A percentile compares a stretch with the other conserved stretches of the same genome.
These are phyloP conservation scores for Camelina sativa DNA, from an alignment of 345 rosid genomes.

Conservation along the genomic window DNA sequence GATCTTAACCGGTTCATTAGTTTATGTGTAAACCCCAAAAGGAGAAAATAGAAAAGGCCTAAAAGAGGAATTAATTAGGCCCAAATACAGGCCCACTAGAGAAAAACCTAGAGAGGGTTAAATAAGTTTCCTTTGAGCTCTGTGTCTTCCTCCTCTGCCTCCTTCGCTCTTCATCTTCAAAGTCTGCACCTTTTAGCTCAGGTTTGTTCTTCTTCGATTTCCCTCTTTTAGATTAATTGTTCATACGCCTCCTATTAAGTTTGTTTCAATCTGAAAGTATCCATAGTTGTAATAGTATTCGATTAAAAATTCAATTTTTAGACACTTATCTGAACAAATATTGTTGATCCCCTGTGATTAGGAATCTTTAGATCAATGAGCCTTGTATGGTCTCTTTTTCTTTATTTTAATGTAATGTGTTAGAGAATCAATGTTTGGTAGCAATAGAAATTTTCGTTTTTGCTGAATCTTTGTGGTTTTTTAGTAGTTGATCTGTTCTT, in stretches of 20 bases:
- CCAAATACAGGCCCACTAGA: background rate
- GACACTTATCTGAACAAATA: background rate
- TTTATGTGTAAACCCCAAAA: background rate
- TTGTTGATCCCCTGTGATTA: background rate
- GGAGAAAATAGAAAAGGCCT: background rate
- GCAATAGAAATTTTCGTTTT: slow-evolving; percentile 1
- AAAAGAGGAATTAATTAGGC: background rate
- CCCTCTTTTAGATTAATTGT: background rate
- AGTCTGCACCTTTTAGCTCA: slow-evolving; percentile 21
- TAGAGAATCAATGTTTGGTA: background rate
- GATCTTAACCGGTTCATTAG: background rate
- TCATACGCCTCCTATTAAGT: background rate
- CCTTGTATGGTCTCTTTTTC: background rate
- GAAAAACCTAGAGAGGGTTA: slow-evolving; percentile 17
- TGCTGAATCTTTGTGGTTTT: background rate
- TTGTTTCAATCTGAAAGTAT: slow-evolving; percentile 1
- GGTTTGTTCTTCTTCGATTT: slow-evolving; percentile 29
- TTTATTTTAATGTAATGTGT: background rate
- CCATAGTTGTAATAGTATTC: background rate
- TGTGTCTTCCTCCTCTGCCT: background rate
- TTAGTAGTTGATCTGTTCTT: background rate
- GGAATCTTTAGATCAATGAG: background rate
- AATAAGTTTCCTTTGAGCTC: background rate
- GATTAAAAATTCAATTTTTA: background rate
- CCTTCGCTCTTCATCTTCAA: slow-evolving; percentile 19